A percentile compares a stretch with the other conserved stretches of the same genome.
Evolutionary conservation across 2,329 filamentous ascomycete genomes (phyloP).

Genomic region (Sporothrix mexicana): DNA sequence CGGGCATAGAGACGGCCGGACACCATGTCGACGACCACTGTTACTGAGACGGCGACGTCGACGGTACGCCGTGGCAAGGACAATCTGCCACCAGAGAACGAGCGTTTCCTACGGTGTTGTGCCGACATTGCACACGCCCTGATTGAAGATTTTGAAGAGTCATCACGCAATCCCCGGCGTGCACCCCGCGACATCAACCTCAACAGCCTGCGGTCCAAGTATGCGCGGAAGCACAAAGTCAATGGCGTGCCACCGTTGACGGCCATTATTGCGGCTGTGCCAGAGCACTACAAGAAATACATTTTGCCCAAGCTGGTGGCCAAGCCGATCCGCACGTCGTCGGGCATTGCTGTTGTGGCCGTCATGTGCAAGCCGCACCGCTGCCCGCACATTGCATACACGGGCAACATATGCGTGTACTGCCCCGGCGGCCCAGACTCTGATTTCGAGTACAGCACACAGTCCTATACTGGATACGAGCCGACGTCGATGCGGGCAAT

Average conservation of each 20-base stretch:
- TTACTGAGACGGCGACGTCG: constrained; percentile 64
- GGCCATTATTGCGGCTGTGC: constrained; percentile 95
- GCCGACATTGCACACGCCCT: constrained; percentile 93
- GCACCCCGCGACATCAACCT: constrained; percentile 88
- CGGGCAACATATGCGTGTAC: constrained; percentile 98
- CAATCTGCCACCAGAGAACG: constrained; percentile 84
- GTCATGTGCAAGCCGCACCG: constrained; percentile 99
- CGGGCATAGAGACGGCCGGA: background rate
- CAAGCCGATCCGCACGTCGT: constrained; percentile 81
- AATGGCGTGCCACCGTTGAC: constrained; percentile 88
- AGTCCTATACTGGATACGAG: constrained; percentile 98
- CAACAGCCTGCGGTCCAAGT: constrained; percentile 82
- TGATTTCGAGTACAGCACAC: constrained; percentile 98
- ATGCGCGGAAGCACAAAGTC: constrained; percentile 91
- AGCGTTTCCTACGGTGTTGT: constrained; percentile 91
- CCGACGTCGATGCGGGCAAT: constrained; percentile 99
- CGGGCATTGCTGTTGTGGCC: constrained; percentile 92
- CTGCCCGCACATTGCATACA: constrained; percentile 97
- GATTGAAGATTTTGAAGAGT: constrained; percentile 86
- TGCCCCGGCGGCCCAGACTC: constrained; percentile 97
- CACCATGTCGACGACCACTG: constrained; percentile 45
- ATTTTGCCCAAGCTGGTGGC: constrained; percentile 95
- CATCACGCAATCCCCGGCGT: constrained; percentile 72
- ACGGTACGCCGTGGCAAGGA: constrained; percentile 57
- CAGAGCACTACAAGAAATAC: constrained; percentile 99